Evolutionary conservation across 495 filamentous ascomycete genomes (phyloP).

Genomic region (Sabuloglossum arenarium): DNA sequence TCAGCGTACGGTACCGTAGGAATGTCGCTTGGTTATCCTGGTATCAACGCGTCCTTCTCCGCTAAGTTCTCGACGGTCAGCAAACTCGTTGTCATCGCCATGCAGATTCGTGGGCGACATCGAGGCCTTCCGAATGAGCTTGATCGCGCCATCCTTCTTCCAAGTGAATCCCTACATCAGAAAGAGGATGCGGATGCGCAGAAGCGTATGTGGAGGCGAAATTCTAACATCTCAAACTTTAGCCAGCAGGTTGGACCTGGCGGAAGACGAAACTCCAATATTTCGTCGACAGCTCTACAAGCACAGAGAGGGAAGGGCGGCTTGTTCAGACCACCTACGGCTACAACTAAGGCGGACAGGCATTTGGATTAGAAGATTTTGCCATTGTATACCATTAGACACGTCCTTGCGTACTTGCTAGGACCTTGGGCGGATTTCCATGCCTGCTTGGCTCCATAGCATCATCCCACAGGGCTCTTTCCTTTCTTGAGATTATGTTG

Average conservation of each 20-base stretch:
- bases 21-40: conserved; percentile 61
- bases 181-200: conserved; percentile 43
- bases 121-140: conserved; percentile 82
- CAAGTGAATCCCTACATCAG: conserved; percentile 51
- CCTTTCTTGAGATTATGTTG: too few species aligned
- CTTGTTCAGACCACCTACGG: background rate
- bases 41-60: conserved; percentile 55
- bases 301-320: background rate
- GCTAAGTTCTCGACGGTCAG: conserved; percentile 56
- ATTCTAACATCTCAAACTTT: conserved; percentile 18
- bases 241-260: background rate
- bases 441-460: too few species aligned
- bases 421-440: background rate
- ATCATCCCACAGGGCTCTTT: background rate
- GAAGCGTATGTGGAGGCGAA: conserved; percentile 29
- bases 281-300: background rate
- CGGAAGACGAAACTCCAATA: background rate
- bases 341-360: background rate
- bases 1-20: conserved; percentile 92
- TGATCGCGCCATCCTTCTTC: conserved; percentile 73
- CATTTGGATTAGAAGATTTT: background rate
- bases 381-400: background rate
- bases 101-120: conserved; percentile 83
- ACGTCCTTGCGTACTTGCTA: background rate
- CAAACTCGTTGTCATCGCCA: conserved; percentile 84